Conservation (phyloP, 2,329 filamentous ascomycete genomes). For the Aspergillus viridinutans region DNA sequence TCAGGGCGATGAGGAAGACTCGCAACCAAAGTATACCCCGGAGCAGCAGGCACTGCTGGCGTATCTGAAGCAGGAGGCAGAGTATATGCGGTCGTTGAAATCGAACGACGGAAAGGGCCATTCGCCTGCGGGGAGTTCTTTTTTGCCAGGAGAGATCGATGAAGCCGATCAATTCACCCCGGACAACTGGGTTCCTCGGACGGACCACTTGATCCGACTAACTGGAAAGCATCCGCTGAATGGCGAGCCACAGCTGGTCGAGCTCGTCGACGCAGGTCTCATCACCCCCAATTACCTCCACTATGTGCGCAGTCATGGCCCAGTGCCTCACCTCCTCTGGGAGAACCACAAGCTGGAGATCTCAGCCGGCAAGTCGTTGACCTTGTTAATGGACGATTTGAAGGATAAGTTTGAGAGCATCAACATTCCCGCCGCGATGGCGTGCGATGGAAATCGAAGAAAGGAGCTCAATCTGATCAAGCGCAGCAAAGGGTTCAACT, state of each 20-base stretch:
- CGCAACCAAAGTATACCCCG: constrained; percentile 33
- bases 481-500: constrained; percentile 48
- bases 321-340: constrained; percentile 50
- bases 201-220: constrained; percentile 44
- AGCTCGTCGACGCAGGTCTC: constrained; percentile 45
- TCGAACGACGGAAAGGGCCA: constrained; percentile 44
- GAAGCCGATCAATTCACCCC: constrained; percentile 50
- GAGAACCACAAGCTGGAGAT: constrained; percentile 48
- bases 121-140: constrained; percentile 34
- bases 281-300: constrained; percentile 51
- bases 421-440: constrained; percentile 48
- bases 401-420: constrained; percentile 41
- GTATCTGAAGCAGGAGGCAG: constrained; percentile 42
- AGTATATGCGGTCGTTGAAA: constrained; percentile 35
- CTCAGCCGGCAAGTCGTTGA: constrained; percentile 33
- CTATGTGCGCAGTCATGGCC: constrained; percentile 53
- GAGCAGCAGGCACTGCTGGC: constrained; percentile 45
- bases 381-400: constrained; percentile 45
- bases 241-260: constrained; percentile 42
- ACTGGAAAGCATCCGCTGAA: constrained; percentile 54
- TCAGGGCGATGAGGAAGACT: constrained; percentile 6
- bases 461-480: constrained; percentile 51
- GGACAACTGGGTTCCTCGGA: constrained; percentile 53
- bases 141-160: constrained; percentile 41
- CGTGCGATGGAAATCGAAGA: constrained; percentile 49